Base-by-base conservation (phyloP, 2,329 filamentous ascomycete genomes). In the Aspergillus novofumigatus region DNA sequence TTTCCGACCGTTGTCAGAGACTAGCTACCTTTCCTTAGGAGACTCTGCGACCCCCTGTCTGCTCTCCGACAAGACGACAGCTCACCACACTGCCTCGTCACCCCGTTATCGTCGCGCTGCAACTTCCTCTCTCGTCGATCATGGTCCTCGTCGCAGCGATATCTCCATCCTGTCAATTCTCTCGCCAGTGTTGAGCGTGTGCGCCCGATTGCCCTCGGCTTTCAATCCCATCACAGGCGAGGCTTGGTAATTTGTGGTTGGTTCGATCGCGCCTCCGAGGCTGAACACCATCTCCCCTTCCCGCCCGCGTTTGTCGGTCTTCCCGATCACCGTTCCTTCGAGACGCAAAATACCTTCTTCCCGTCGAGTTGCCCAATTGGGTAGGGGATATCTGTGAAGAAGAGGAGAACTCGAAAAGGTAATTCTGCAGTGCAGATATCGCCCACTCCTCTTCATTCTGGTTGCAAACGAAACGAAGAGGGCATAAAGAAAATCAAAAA, bases 251-350 rank as follows among this genome's bases (percentile, higher is more conserved):
- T 56, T 59, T 49, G 54, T 63, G 35, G 32, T 54, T 52, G 54
- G 58, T 54, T 53, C 54, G 48, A 53, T 60, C 59, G 63, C 62
- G 62, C 63, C 60, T 63, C 57, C 60, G 58, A 63, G 62, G 59
- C 59, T 60, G 54, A 45, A 56, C 48, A n/a, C 10, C 23, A 23
- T 45, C 6, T 10, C 55, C 53, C 48, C 53, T 63, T 64, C 55
- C 62, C 64, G 64, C 63, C 59, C 63, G 63, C 62, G 60, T 66
- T 61, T 61, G 60, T 57, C 59, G 58, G 52, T 58, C 54, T 55
- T 58, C 56, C 54, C 54, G 53, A 51, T 55, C 54, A 41, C 59
- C 63, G 57, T 67, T 69, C 62, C 62, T 64, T 64, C 61, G 58
- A 59, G 54, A 61, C 61, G 58, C 63, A 55, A 54, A 53, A 21